Conservation (phyloP, 306 rosid species). For the Rosa persica region DNA sequence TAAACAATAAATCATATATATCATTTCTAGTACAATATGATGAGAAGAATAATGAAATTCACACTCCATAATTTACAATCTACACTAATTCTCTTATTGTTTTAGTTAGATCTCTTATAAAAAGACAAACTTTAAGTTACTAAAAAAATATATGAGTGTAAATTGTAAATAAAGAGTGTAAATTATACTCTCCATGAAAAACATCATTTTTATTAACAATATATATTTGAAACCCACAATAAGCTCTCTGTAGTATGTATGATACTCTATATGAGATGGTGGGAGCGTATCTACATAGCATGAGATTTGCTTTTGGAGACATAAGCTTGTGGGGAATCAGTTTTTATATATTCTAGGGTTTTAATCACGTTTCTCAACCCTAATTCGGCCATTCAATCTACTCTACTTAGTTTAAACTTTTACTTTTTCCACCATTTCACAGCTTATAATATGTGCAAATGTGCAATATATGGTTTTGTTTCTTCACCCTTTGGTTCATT, state of each 20-base stretch:
- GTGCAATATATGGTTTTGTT: neutral
- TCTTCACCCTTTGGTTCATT: neutral
- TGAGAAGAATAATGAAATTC: no score
- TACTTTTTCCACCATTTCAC: neutral
- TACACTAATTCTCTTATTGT: no score
- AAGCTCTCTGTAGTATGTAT: neutral
- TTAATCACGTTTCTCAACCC: conserved; percentile 41
- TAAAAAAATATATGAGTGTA: no score
- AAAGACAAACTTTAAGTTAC: no score
- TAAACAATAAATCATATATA: no score
- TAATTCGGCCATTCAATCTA: conserved; percentile 34
- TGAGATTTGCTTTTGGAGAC: conserved; percentile 12
- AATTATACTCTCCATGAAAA: no score
- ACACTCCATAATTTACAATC: no score
- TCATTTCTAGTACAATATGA: no score
- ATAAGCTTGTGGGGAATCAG: conserved; percentile 50
- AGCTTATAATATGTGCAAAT: neutral
- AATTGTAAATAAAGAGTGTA: no score
- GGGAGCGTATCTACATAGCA: neutral
- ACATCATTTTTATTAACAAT: no score
- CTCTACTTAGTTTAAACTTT: neutral
- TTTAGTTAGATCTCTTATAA: no score
- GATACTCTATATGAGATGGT: neutral
- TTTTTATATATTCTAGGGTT: conserved; percentile 32
- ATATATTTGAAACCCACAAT: no score